Percentiles rank a stretch among this genome's conserved stretches.
Evolutionary conservation across 116 monocot species (phyloP).

Genomic region (Dioscorea cayenensis): DNA sequence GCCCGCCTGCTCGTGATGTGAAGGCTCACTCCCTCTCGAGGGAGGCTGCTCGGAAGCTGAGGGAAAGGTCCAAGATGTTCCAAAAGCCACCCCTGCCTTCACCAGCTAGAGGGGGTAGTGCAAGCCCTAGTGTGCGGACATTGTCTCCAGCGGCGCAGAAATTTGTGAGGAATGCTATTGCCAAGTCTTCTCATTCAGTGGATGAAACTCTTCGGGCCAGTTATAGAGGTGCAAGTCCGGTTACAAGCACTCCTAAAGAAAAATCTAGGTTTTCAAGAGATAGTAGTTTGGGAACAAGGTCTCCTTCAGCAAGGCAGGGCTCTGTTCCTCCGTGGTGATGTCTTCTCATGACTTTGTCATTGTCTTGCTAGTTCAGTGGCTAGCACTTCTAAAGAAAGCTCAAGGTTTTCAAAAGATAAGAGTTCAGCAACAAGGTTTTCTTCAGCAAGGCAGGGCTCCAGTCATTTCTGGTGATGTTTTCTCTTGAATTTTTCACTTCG

Average conservation of each 20-base stretch:
- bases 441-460: slow-evolving; percentile 44
- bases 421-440: slow-evolving; percentile 65
- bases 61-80: slow-evolving; percentile 65
- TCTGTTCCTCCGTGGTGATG: slow-evolving; percentile 60
- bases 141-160: slow-evolving; percentile 93
- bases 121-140: slow-evolving; percentile 61
- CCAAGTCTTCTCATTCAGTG: slow-evolving; percentile 64
- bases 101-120: slow-evolving; percentile 65
- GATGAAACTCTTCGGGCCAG: slow-evolving; percentile 94
- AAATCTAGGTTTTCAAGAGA: slow-evolving; percentile 80
- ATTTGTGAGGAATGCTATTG: slow-evolving; percentile 88
- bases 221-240: slow-evolving; percentile 69
- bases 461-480: slow-evolving; percentile 49
- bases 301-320: slow-evolving; percentile 60
- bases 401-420: slow-evolving; percentile 77
- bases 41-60: slow-evolving; percentile 75
- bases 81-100: slow-evolving; percentile 87
- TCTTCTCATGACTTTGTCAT: background rate
- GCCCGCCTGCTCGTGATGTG: slow-evolving; percentile 67
- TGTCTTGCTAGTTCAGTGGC: slow-evolving; percentile 28
- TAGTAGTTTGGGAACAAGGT: slow-evolving; percentile 51
- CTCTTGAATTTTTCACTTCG: background rate
- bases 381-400: slow-evolving; percentile 49
- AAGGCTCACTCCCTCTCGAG: slow-evolving; percentile 89
- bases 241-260: slow-evolving; percentile 46